Evolutionary conservation across 768 basidiomycete genomes (phyloP).

Genomic region (Naganishia antarctica): DNA sequence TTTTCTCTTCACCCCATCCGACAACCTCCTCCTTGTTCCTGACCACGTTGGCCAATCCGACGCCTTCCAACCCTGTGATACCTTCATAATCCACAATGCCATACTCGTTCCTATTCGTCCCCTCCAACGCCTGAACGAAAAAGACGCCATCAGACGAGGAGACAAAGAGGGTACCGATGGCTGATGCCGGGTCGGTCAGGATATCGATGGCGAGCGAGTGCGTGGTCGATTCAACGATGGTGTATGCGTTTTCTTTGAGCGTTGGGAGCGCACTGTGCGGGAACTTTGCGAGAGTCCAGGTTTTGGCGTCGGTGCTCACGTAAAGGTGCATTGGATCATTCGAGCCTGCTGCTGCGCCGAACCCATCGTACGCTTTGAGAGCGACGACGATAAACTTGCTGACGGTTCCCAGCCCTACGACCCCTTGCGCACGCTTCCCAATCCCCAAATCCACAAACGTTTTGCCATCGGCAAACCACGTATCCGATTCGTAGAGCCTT

Average conservation of each 20-base stretch:
- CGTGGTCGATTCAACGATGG: constrained; percentile 83
- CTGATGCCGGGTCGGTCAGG: constrained; percentile 57
- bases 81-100: constrained; percentile 94
- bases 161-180: constrained; percentile 86
- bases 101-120: constrained; percentile 81
- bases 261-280: constrained; percentile 59
- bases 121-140: constrained; percentile 82
- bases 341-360: constrained; percentile 27
- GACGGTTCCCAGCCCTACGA: constrained; percentile 89
- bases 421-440: constrained; percentile 76
- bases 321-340: constrained; percentile 58
- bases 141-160: constrained; percentile 94
- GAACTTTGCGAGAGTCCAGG: constrained; percentile 85
- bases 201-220: constrained; percentile 95
- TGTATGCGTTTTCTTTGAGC: constrained; percentile 62
- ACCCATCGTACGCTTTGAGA: constrained; percentile 61
- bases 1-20: constrained; percentile 62
- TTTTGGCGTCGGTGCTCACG: constrained; percentile 73
- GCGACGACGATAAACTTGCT: constrained; percentile 90
- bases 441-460: constrained; percentile 76
- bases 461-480: constrained; percentile 66
- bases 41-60: constrained; percentile 85
- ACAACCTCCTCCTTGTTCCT: constrained; percentile 79
- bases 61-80: constrained; percentile 55
- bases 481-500: constrained; percentile 73